Percentiles rank a stretch among this genome's conserved stretches.
phyloP scores from a whole-genome alignment of 2,329 filamentous ascomycete species.

The Paraphaeosphaeria sporulosa region DNA sequence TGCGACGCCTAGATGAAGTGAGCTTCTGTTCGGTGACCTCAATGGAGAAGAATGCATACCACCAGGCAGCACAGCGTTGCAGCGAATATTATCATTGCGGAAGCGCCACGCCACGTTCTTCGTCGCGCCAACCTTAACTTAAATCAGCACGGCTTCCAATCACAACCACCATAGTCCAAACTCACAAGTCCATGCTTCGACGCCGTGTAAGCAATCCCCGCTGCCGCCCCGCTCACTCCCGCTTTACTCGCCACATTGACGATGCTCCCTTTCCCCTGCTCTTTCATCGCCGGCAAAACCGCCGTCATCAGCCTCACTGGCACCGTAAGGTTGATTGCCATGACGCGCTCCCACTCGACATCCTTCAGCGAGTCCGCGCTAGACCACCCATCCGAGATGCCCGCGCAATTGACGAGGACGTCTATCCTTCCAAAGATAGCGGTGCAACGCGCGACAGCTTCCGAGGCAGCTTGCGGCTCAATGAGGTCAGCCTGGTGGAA shows the following conservation, averaged over 20 bases:
- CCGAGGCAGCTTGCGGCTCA: slow-evolving; percentile 25
- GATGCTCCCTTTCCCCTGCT: slow-evolving; percentile 50
- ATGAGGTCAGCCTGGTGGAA: slow-evolving; percentile 38
- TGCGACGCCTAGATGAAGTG: slow-evolving; percentile 10
- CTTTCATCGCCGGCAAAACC: slow-evolving; percentile 53
- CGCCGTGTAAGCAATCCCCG: slow-evolving; percentile 57
- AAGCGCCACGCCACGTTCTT: slow-evolving; percentile 59
- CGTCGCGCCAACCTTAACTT: slow-evolving; percentile 51
- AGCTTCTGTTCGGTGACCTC: neutral
- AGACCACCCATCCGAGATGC: slow-evolving; percentile 54
- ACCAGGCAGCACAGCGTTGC: slow-evolving; percentile 56
- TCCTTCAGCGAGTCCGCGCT: slow-evolving; percentile 51
- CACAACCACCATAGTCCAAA: slow-evolving; percentile 12
- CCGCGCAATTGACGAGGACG: slow-evolving; percentile 56
- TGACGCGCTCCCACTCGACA: slow-evolving; percentile 50
- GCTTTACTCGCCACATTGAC: slow-evolving; percentile 50
- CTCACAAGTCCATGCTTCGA: slow-evolving; percentile 54
- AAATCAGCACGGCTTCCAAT: slow-evolving; percentile 1
- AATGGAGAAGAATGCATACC: slow-evolving; percentile 25
- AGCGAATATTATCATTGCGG: slow-evolving; percentile 54
- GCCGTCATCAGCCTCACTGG: slow-evolving; percentile 56
- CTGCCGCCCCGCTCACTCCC: slow-evolving; percentile 47
- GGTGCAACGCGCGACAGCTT: slow-evolving; percentile 34
- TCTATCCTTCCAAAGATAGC: slow-evolving; percentile 42
- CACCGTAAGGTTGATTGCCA: slow-evolving; percentile 54